Evolutionary conservation across 140 eudicot genomes (phyloP), one percentile per base, ranked within the genome.

Genomic region (Cichorium intybus): DNA sequence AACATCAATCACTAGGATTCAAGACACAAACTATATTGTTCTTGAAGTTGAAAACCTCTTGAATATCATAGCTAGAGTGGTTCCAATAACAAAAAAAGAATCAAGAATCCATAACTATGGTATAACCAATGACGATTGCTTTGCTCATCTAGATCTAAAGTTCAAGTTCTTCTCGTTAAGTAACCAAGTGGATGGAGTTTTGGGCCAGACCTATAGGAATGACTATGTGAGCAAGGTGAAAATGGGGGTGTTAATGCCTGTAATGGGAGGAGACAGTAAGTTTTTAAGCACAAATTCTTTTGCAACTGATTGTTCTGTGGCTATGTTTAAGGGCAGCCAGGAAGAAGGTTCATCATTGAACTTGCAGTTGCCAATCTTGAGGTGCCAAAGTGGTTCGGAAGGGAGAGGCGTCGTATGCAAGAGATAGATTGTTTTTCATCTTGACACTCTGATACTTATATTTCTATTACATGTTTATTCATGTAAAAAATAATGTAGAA

Each of bases 91-190:
- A 4, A 41, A 57, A 29, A 55, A 80, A 48, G 96, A 87, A 49
- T 87, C 93, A 1, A 48, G 62, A 22, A 77, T 79, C 54, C 95
- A 84, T 53, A 84, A 81, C 56, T 84, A 87, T 27, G 92, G 80
- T 15, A 79, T 87, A 18, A 81, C 83, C 3, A 28, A 66, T 1
- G 87, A 87, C 2, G 96, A 87, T 63, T 79, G 87, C 73, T 84
- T 84, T 60, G 96, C 89, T 0, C 96, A 87, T 63, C 96, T 87
- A 54, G 89, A 87, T 47, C 47, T 87, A 11, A 84, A 89, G 10
- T 87, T 87, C 82, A 87, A 80, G 70, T 84, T 87, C 78, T 70
- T 26, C 62, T 77, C 93, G 0, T 16, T 84, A 27, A 87, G 78
- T 31, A 78, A 58, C 10, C 39, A 66, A 18, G 96, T 82, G 60